phyloP scores from a whole-genome alignment of 83 land plant genomes.

The Diphasiastrum complanatum region DNA sequence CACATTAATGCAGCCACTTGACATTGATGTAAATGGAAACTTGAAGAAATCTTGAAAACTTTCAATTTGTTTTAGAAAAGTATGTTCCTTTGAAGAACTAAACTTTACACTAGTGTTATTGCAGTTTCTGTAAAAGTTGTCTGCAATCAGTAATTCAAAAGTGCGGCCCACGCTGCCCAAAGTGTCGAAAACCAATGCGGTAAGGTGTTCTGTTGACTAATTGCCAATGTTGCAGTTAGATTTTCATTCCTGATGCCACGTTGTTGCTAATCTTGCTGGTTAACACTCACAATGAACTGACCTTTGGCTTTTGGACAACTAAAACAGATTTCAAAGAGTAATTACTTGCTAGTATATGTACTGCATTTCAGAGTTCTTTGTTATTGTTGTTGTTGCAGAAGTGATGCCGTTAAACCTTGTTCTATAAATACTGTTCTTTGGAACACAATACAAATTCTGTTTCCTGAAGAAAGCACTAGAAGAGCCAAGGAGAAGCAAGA shows the following conservation, averaged over 20 bases:
- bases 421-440: slow-evolving; percentile 78
- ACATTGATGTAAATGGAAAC: too few relatives aligned
- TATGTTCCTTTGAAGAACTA: too few relatives aligned
- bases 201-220: too few relatives aligned
- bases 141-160: slow-evolving; percentile 59
- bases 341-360: neutral
- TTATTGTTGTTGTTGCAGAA: slow-evolving; percentile 13
- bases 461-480: slow-evolving; percentile 64
- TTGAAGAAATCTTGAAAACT: too few relatives aligned
- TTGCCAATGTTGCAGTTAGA: neutral
- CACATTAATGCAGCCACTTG: too few relatives aligned
- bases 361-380: neutral
- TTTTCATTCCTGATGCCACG: neutral
- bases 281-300: too few relatives aligned
- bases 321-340: too few relatives aligned
- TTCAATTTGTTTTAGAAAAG: too few relatives aligned
- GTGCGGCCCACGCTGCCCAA: slow-evolving; percentile 82
- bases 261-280: too few relatives aligned
- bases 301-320: too few relatives aligned
- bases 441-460: slow-evolving; percentile 87
- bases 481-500: slow-evolving; percentile 36
- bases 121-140: slow-evolving; percentile 83
- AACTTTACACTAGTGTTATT: too few relatives aligned
- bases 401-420: slow-evolving; percentile 20
- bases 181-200: slow-evolving; percentile 78